phyloP scores from a whole-genome alignment of 192 early-diverging fungal genomes.

The Phycomyces nitens region DNA sequence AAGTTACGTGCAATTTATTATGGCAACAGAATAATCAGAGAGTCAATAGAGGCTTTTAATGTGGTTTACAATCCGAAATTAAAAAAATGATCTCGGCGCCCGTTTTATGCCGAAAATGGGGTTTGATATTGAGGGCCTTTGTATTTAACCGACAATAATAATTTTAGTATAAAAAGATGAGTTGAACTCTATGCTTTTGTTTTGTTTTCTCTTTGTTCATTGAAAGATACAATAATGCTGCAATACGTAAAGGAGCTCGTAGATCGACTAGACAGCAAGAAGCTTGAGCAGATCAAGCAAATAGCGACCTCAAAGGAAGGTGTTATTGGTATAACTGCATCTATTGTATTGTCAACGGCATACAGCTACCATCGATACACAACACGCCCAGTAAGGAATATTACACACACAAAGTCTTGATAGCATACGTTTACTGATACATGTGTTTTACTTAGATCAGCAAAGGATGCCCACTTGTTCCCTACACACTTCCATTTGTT shows the following conservation, averaged over 20 bases:
- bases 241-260: background rate
- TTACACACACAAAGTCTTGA: background rate
- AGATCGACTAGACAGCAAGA: background rate
- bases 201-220: background rate
- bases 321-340: background rate
- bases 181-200: too few species aligned
- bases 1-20: too few species aligned
- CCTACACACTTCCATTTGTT: conserved; percentile 9
- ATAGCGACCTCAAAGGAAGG: background rate
- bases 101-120: too few species aligned
- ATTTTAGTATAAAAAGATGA: too few species aligned
- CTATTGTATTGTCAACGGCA: background rate
- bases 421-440: background rate
- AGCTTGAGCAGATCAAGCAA: background rate
- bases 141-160: too few species aligned
- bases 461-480: conserved; percentile 3
- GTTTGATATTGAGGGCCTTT: too few species aligned
- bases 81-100: too few species aligned
- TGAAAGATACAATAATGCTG: background rate
- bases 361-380: background rate
- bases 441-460: background rate
- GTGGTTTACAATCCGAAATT: too few species aligned
- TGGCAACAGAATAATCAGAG: too few species aligned
- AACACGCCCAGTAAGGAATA: background rate
- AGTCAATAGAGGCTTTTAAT: too few species aligned